These are phyloP conservation scores for Stemphylium lycopersici DNA, from an alignment of 2,329 filamentous ascomycete genomes.

Conservation along the genomic window DNA sequence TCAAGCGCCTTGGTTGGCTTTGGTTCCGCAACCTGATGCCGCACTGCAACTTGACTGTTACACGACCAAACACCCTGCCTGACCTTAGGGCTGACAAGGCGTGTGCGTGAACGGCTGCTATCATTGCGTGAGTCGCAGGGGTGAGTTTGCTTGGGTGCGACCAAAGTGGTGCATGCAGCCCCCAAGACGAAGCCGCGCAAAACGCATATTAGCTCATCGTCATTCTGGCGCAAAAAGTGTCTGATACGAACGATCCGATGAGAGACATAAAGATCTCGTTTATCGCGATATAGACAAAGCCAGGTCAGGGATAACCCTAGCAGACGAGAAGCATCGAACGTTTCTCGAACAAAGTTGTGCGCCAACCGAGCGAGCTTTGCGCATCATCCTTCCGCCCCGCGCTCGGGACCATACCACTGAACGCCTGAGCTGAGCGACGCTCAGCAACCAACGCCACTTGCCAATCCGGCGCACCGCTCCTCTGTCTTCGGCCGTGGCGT, in stretches of 20 bases:
- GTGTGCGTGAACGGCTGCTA: constrained; percentile 6
- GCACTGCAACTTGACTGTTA: constrained; percentile 12
- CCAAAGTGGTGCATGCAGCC: constrained; percentile 4
- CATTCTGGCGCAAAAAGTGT: not conserved
- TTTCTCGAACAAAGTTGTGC: constrained; percentile 27
- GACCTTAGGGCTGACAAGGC: constrained; percentile 20
- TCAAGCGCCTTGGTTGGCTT: not conserved
- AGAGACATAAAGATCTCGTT: constrained; percentile 16
- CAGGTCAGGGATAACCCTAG: constrained; percentile 30
- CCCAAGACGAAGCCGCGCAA: not conserved
- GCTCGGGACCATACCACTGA: constrained; percentile 6
- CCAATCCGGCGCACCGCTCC: not conserved
- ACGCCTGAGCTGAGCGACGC: not conserved
- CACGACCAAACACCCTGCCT: constrained; percentile 24
- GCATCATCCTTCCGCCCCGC: constrained; percentile 25
- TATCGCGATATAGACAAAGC: constrained; percentile 18
- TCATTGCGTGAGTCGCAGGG: constrained; percentile 1
- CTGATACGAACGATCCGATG: not conserved
- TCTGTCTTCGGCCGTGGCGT: not conserved
- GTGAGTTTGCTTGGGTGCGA: constrained; percentile 23
- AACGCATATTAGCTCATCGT: not conserved
- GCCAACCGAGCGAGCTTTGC: constrained; percentile 32
- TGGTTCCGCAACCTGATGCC: not conserved
- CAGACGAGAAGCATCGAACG: constrained; percentile 23
- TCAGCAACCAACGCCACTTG: not conserved